Percentiles rank a stretch among this genome's conserved stretches.
Conservation (phyloP, 352 stramenopile genomes). For the Phytophthora quininea region DNA sequence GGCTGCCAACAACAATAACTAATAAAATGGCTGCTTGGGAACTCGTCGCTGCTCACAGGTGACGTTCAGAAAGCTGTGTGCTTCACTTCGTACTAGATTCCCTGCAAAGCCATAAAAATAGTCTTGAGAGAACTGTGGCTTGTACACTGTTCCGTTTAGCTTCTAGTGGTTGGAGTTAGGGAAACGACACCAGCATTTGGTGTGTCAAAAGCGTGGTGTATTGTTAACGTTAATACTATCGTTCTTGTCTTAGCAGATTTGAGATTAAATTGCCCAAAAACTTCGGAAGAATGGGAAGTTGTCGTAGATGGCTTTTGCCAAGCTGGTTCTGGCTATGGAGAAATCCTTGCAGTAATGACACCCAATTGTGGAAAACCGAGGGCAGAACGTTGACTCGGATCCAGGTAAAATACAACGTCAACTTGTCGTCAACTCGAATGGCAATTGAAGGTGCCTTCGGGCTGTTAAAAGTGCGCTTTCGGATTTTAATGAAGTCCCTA, state of each 20-base stretch:
- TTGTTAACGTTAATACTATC: conserved; percentile 13
- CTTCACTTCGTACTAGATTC: conserved; percentile 7
- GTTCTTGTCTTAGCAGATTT: conserved; percentile 4
- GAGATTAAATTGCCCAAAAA: conserved; percentile 1
- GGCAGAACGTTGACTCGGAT: neutral
- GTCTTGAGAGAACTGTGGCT: conserved; percentile 15
- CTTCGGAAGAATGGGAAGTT: neutral
- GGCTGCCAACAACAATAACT: no score
- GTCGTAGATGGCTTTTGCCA: conserved; percentile 3
- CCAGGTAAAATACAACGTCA: conserved; percentile 12
- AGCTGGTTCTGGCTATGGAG: conserved; percentile 9
- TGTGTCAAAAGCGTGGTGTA: conserved; percentile 19
- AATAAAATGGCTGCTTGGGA: no score
- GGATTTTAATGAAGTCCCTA: conserved; percentile 15
- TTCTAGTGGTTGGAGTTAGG: conserved; percentile 12
- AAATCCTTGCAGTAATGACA: conserved; percentile 8
- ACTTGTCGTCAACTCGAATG: conserved; percentile 12
- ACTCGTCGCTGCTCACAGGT: conserved; percentile 11
- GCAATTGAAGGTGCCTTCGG: conserved; percentile 16
- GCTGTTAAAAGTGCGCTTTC: conserved; percentile 13
- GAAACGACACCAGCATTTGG: conserved; percentile 12
- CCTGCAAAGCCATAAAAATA: conserved; percentile 15
- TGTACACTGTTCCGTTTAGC: conserved; percentile 19
- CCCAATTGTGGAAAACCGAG: conserved; percentile 5
- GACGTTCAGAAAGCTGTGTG: conserved; percentile 14